phyloP scores from a whole-genome alignment of 1,284 basidiomycete genomes.

The Coniophora puteana region DNA sequence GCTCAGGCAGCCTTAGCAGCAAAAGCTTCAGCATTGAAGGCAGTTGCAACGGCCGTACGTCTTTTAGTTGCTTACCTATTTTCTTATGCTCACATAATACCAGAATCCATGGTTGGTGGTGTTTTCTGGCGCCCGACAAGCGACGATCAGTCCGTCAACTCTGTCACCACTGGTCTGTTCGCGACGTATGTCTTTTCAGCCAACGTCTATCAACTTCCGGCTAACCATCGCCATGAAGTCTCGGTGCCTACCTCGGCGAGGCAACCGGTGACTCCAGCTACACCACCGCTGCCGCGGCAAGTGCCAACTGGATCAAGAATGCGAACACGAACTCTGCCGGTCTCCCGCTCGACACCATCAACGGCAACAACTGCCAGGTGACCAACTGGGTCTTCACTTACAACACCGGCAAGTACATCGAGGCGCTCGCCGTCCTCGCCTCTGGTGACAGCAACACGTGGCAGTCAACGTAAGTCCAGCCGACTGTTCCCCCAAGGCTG shows the following conservation, averaged over 20 bases:
- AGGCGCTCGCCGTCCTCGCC: constrained; percentile 42
- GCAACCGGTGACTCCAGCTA: constrained; percentile 41
- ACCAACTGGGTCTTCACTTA: constrained; percentile 45
- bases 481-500: not conserved
- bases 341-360: constrained; percentile 44
- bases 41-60: constrained; percentile 40
- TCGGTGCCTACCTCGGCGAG: constrained; percentile 46
- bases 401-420: constrained; percentile 48
- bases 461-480: constrained; percentile 31
- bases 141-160: constrained; percentile 39
- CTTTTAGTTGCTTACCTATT: not conserved
- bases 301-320: constrained; percentile 43
- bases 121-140: constrained; percentile 47
- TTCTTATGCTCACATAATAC: constrained; percentile 1
- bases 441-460: constrained; percentile 36
- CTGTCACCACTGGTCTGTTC: constrained; percentile 45
- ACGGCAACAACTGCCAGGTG: constrained; percentile 40
- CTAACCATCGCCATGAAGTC: constrained; percentile 30
- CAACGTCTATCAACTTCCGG: not conserved
- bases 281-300: constrained; percentile 38
- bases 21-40: constrained; percentile 37
- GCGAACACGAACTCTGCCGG: constrained; percentile 38
- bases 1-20: constrained; percentile 29
- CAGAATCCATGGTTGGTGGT: constrained; percentile 45
- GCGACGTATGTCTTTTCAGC: not conserved